Evolutionary conservation across 208 protist species (phyloP).

Genomic region (Trichomonas gallinae): DNA sequence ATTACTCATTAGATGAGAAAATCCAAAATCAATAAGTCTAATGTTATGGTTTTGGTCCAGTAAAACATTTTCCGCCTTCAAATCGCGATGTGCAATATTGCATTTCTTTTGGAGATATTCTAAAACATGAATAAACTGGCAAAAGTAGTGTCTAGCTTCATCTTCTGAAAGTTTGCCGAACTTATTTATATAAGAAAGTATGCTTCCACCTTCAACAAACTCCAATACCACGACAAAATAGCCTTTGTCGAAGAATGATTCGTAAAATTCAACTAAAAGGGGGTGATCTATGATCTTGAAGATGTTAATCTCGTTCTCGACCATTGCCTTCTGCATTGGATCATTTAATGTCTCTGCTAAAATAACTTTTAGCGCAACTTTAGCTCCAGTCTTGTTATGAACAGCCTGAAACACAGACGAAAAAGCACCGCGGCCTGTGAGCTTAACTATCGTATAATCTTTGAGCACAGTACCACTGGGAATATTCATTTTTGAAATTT

Average conservation of each 20-base stretch:
- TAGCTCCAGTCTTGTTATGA: too few species aligned
- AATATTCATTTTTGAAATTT: too few species aligned
- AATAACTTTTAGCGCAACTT: too few species aligned
- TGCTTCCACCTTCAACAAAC: neutral
- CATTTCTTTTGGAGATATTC: neutral
- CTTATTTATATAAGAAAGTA: neutral
- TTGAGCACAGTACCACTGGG: too few species aligned
- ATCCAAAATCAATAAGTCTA: neutral
- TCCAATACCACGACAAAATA: slow-evolving; percentile 3
- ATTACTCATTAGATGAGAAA: neutral
- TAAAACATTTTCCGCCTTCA: neutral
- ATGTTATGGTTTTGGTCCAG: neutral
- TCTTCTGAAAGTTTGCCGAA: neutral
- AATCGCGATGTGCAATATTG: neutral
- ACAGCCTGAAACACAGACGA: too few species aligned
- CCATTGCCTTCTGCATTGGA: too few species aligned
- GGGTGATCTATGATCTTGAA: neutral
- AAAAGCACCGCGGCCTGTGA: too few species aligned
- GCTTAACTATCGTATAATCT: too few species aligned
- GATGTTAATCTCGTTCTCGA: neutral
- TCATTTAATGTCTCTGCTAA: too few species aligned
- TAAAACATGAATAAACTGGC: neutral
- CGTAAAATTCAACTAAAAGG: neutral
- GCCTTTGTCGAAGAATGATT: neutral
- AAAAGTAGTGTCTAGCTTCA: neutral